Base-by-base conservation (phyloP, 2,329 filamentous ascomycete genomes). In the Fusarium agapanthi region DNA sequence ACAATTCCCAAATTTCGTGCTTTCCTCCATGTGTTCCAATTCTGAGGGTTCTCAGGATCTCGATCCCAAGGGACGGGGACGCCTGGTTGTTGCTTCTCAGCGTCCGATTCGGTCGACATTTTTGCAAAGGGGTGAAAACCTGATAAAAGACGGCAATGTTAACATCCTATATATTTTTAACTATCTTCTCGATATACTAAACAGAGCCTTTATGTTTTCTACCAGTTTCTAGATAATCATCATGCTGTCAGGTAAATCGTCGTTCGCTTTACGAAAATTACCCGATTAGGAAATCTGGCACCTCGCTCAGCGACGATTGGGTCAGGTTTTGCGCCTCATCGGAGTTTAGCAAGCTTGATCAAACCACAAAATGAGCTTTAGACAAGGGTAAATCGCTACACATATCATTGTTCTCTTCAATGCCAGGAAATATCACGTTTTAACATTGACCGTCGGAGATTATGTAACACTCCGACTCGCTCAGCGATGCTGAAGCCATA, bases 31-130 rank as follows among this genome's bases (percentile, higher is more conserved):
- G 18, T 41, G 16, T 32, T 61, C 63, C 55, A 68, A 6, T 67
- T 68, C 11, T 67, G 63, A n/a, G 63, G 63, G 3, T 67, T 68
- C 16, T 61, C 16, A 11, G 48, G 13, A 9, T 61, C 40, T 16
- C 15, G n/a, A 4, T 61, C 55, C 65, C 63, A 68, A 13, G n/a
- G 20, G 4, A n/a, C 13, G 1, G 14, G 20, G n/a, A 41, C 13
- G 8, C 11, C 16, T 18, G 37, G 51, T 14, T 41, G 64, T 11
- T 51, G 54, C 37, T 61, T 61, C 16, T 67, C 61, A 3, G 40
- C 30, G 35, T 67, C 62, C 12, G 18, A 40, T 48, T 43, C 32
- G 1, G 26, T 51, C 1, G 47, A 41, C 30, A 47, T 43, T 40
- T 58, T 51, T 26, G 13, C 14, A 26, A 11, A 43, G 15, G 2